Evolutionary conservation across 192 early-diverging fungal species (phyloP).

Genomic region (Funneliformis geosporum): DNA sequence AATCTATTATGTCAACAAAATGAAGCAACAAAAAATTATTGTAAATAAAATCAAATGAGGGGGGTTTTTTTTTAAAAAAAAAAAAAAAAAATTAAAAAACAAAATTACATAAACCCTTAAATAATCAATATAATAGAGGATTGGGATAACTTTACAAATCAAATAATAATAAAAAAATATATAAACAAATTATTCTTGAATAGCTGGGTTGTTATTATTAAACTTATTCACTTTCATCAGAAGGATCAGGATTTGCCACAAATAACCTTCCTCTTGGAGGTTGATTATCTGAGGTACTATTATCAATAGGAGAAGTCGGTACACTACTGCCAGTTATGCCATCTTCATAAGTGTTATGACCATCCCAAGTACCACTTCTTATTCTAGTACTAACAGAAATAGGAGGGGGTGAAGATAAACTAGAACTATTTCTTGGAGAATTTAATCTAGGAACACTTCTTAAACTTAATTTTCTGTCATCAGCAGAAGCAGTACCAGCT

Average conservation of each 20-base stretch:
- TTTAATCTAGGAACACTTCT: background rate
- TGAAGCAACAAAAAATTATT: no score
- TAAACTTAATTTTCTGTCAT: background rate
- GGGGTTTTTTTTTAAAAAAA: no score
- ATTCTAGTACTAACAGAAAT: background rate
- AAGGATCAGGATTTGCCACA: background rate
- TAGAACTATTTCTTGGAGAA: background rate
- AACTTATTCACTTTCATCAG: background rate
- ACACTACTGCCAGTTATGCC: background rate
- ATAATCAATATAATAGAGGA: no score
- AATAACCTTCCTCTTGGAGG: background rate
- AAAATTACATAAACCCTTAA: no score
- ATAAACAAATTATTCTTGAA: no score
- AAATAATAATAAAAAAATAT: background rate
- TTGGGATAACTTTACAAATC: background rate
- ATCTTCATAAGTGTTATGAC: background rate
- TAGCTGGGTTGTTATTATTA: no score
- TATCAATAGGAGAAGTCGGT: background rate
- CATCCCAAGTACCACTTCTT: background rate
- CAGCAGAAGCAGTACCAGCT: background rate
- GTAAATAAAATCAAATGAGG: no score
- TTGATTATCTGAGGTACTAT: background rate
- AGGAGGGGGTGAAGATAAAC: background rate
- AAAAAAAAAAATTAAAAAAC: no score
- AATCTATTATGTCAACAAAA: no score